Conservation (phyloP, 441 rosid species). For the Populus trichocarpa region DNA sequence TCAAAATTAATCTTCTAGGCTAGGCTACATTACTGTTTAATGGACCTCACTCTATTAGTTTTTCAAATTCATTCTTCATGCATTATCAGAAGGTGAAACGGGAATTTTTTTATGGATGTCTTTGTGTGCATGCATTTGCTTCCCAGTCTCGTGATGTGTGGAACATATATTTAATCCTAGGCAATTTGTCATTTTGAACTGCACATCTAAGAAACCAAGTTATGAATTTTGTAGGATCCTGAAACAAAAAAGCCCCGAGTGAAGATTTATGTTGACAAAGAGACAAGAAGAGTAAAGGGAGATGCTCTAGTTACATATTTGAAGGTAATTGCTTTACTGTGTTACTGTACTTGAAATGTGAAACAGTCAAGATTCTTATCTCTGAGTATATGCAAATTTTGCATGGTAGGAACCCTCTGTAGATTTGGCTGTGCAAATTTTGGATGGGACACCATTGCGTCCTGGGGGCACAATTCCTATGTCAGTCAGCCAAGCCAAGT, state of each 20-base stretch:
- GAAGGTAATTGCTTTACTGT: constrained; percentile 50
- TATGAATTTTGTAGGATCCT: constrained; percentile 54
- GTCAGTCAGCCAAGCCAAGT: constrained; percentile 80
- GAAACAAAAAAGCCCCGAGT: constrained; percentile 87
- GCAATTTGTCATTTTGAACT: not conserved
- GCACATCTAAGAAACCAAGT: constrained; percentile 10
- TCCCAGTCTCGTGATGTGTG: not conserved
- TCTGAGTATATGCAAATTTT: constrained; percentile 8
- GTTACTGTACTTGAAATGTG: constrained; percentile 5
- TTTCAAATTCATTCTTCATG: not conserved
- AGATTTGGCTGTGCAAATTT: constrained; percentile 76
- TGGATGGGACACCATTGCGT: constrained; percentile 89
- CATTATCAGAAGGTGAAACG: not conserved
- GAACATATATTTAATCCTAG: not conserved
- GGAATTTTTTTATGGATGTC: not conserved
- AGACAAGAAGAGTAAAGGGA: constrained; percentile 82
- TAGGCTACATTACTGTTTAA: not conserved
- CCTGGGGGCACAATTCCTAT: constrained; percentile 68
- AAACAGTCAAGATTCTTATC: constrained; percentile 12
- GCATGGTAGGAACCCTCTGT: constrained; percentile 82
- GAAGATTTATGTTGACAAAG: constrained; percentile 86
- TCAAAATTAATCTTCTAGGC: too few species aligned
- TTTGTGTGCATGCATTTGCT: not conserved
- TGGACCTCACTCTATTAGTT: not conserved
- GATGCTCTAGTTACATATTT: constrained; percentile 91